Conservation (phyloP, 352 stramenopile species). For the Globisporangium orthogonon region DNA sequence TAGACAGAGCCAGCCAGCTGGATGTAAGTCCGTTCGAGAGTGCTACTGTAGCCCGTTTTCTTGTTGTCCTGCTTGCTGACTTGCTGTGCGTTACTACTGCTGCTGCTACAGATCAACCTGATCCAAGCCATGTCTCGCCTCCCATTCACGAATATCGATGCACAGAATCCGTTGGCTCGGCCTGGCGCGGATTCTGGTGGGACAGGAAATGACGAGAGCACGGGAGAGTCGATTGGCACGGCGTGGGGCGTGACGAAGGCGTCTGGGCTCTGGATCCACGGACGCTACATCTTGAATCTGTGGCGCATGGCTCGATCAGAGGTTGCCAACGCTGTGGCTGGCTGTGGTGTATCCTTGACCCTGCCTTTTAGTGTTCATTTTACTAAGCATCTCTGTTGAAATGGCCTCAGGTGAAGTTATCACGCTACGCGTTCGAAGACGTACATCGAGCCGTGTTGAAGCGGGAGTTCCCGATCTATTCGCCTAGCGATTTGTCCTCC, state of each 20-base stretch:
- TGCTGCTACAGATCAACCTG: conserved; percentile 45
- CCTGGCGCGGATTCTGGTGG: conserved; percentile 11
- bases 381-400: neutral
- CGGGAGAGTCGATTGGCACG: conserved; percentile 49
- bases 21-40: conserved; percentile 25
- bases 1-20: conserved; percentile 56
- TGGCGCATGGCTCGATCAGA: conserved; percentile 86
- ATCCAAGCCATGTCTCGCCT: conserved; percentile 65
- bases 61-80: neutral
- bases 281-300: conserved; percentile 89
- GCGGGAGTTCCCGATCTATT: conserved; percentile 56
- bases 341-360: no score
- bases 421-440: conserved; percentile 75
- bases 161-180: conserved; percentile 29
- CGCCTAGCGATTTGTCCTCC: conserved; percentile 37
- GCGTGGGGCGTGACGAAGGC: conserved; percentile 76
- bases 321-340: conserved; percentile 17
- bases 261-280: conserved; percentile 86
- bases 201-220: conserved; percentile 20
- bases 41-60: neutral
- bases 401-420: conserved; percentile 64
- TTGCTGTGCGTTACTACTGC: neutral
- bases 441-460: conserved; percentile 64
- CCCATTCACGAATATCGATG: conserved; percentile 42
- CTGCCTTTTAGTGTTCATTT: neutral